Base-by-base conservation (phyloP, 495 filamentous ascomycete species). In the Choiromyces venosus region DNA sequence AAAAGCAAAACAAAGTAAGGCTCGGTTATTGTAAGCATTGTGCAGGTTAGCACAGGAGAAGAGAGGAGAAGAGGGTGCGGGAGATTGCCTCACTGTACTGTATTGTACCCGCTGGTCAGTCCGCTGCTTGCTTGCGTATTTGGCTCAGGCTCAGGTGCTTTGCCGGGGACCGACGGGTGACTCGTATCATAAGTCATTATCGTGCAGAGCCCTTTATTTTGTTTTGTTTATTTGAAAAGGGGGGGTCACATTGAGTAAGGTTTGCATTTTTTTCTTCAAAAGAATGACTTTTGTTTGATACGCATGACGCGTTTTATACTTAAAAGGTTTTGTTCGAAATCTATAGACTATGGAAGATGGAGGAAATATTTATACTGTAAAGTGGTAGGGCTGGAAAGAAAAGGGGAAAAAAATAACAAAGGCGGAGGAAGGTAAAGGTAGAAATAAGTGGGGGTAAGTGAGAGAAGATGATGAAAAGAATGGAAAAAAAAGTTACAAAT, bases 331-430 rank as follows among this genome's bases (percentile, higher is more conserved):
- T 33, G 10, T 12, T n/a, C 52, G 52, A 29, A 33, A 61, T 61
- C 52, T 61, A 61, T 14, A 61, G 52, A 61, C 52, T 61, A 61
- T 33, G 25, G 25, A 61, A 61, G 52, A 33, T 10, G 52, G 33
- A 61, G 52, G 52, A 33, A 61, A 33, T 5, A 18, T 61, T 61
- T 61, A 33, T 61, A 61, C 52, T 16, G 25, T n/a, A n/a, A n/a
- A n/a, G 52, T 14, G 7, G 25, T 33, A 18, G 25, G 25, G 52
- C 25, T 14, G 52, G 25, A 16, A 65, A 39, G 19, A 25, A 44
- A 70, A 33, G 52, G n/a, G 35, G 4, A 67, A 42, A 37, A 37
- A 74, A 65, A 18, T 12, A 33, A 29, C 72, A 72, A 61, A 67
- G 61, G 21, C n/a, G 25, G n/a, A 12, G 25, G 33, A 29, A 33